Evolutionary conservation across 495 filamentous ascomycete species (phyloP).

Genomic region (Talaromyces stipitatus): DNA sequence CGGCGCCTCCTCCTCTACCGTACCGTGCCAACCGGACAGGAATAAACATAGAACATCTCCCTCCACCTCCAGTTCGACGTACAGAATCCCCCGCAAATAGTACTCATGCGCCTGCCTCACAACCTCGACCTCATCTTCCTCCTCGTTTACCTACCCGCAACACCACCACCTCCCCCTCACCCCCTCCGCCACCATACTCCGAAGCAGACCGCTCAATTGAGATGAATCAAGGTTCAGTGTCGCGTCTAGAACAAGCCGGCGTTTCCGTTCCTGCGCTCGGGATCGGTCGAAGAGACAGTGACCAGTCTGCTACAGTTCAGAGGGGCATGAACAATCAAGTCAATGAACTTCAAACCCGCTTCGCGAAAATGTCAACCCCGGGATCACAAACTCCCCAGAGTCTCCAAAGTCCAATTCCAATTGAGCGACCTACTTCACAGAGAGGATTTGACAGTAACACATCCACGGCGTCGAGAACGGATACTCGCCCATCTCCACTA

Average conservation of each 20-base stretch:
- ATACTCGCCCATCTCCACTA: background rate
- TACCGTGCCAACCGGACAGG: constrained; percentile 67
- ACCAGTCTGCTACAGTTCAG: constrained; percentile 9
- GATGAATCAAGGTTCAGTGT: constrained; percentile 62
- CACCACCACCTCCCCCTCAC: constrained; percentile 29
- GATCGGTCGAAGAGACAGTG: constrained; percentile 43
- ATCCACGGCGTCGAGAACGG: too few species aligned
- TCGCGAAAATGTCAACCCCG: constrained; percentile 45
- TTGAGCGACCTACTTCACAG: background rate
- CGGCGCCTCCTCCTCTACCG: constrained; percentile 51
- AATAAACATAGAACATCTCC: constrained; percentile 57
- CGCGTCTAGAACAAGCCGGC: constrained; percentile 65
- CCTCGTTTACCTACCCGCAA: constrained; percentile 68
- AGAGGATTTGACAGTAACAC: background rate
- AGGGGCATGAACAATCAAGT: constrained; percentile 31
- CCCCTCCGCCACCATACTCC: constrained; percentile 49
- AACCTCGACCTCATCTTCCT: constrained; percentile 51
- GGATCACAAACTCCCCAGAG: constrained; percentile 21
- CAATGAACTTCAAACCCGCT: constrained; percentile 60
- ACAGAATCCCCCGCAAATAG: constrained; percentile 37
- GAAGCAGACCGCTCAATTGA: constrained; percentile 28
- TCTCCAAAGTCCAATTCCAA: background rate
- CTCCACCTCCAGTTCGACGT: constrained; percentile 59
- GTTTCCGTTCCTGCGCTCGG: constrained; percentile 76
- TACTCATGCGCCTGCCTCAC: constrained; percentile 22